Base-by-base conservation (phyloP, 257 asterid species). In the Jaltomata sinuosa region DNA sequence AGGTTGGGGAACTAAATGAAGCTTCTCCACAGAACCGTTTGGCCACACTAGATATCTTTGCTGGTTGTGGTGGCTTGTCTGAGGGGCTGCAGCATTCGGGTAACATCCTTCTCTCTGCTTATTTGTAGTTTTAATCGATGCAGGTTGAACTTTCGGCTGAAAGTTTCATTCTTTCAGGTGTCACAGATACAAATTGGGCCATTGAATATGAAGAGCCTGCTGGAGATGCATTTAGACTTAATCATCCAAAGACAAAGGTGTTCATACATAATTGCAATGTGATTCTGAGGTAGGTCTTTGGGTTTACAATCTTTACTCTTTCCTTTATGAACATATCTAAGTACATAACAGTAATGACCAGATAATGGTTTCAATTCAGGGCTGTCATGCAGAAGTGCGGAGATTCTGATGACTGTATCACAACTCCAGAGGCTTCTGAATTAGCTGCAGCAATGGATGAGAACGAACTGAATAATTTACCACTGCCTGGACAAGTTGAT, bases 41-140 rank as follows among this genome's bases (percentile, higher is more conserved):
- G 87, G 87, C 87, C 61, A 93, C 99, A 64, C 88, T 96, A 67
- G 98, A 96, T 90, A 93, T 96, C 81, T 96, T 96, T 92, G 95
- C 99, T 84, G 99, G 99, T 78, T 96, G 98, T 74, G 98, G 99
- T 84, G 99, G 98, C 89, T 90, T 96, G 85, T 96, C 98, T 57
- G 96, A 93, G 88, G 99, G 99, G 67, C 88, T 94, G 77, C 91
- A 86, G 65, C 90, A 90, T 85, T 90, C 99, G 82, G 97, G 99
- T 85, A 94, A 49, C 22, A 42, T 29, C 16, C 59, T 64, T 64
- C 49, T 29, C 65, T 52, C 5, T 65, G 42, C 40, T 76, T 49
- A 8, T 76, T 27, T 15, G 25, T 7, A 25, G 81, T 47, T 25
- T 31, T 25, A 76, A 27, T 45, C 16, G 81, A 76, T 45, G 81